Base-by-base conservation (phyloP, 2,329 filamentous ascomycete genomes). In the Botrytis sinoallii region DNA sequence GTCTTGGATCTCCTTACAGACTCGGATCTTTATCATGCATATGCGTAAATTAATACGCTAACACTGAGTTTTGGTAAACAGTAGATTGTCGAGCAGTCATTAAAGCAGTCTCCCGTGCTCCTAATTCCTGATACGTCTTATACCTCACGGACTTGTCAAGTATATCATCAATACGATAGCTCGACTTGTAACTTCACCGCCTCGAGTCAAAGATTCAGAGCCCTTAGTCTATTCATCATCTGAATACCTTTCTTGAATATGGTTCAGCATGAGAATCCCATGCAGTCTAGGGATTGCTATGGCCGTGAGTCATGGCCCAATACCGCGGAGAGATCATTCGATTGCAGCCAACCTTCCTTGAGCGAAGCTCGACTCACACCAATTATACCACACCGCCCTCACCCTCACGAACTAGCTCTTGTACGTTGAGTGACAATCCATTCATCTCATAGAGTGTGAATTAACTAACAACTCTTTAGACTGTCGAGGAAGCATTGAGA, bases 161-260 rank as follows among this genome's bases (percentile, higher is more conserved):
- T 77, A 74, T 75, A 76, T 76, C 69, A 76, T 75, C 76, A 78
- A 79, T 80, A 79, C 79, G 80, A 81, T 76, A 80, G 77, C 80
- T 81, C 80, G 79, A 75, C 77, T 80, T 76, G 73, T 75, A 78
- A 76, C 70, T 75, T 73, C 75, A 78, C 77, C 73, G 74, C 72
- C 59, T 38, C 70, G 67, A 72, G 68, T 48, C 64, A 68, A 70
- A 66, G 64, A 74, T 60, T 42, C 25, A 32, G 38, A 57, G 64
- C 69, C 64, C 60, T 72, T 71, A 42, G 40, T n/a, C 38, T 32
- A 66, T 32, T n/a, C 10, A 20, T 59, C 57, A 40, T 59, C 63
- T 60, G 25, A 55, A 55, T 55, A 55, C 64, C 74, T 57, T 72
- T 74, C 76, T 75, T 74, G 75, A 78, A 32, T 35, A 80, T 80